Base-by-base conservation (phyloP, 805 yeast species). In the Cyberlindnera lachancei region DNA sequence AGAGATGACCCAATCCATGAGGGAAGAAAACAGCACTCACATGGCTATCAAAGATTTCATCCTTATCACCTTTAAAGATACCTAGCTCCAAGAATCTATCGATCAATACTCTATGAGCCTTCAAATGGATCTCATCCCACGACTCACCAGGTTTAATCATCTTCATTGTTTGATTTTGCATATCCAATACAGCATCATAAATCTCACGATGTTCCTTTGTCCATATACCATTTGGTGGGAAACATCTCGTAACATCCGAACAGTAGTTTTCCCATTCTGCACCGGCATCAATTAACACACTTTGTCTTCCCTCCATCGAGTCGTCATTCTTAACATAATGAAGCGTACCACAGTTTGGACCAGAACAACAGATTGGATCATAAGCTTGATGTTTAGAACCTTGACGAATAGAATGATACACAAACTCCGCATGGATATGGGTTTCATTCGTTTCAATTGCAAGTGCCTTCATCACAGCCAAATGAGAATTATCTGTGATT, bases 261-360 rank as follows among this genome's bases (percentile, higher is more conserved):
- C 96, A 88, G 57, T 90, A 90, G 55, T 85, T 77, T 42, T 74
- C 73, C 96, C 96, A 90, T 59, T 90, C 97, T 3, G 96, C 95
- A 35, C 98, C 98, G 7, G 97, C 96, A 61, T 90, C 98, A 33
- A 90, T 79, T 40, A 90, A 68, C 10, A 90, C 69, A 6, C 88
- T 70, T 29, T 71, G 74, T 48, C 75, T 77, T 14, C 69, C 70
- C 9, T 55, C 65, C 36, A 79, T 50, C 4, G 67, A 61, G 31
- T 74, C 79, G 48, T 87, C 92, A 51, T 90, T 90, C 50, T 78
- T 79, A 14, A 83, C 77, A 52, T 88, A 90, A 56, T 90, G 98
- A 38, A 90, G 68, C 3, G 96, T 86, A 12, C 95, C 85, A 55
- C 95, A 84, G 42, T 79, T 76, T 20, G 94, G 79, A 0, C 97